Percentiles rank a stretch among this genome's conserved stretches.
phyloP scores from a whole-genome alignment of 495 filamentous ascomycete species.

The Daldinia decipiens region DNA sequence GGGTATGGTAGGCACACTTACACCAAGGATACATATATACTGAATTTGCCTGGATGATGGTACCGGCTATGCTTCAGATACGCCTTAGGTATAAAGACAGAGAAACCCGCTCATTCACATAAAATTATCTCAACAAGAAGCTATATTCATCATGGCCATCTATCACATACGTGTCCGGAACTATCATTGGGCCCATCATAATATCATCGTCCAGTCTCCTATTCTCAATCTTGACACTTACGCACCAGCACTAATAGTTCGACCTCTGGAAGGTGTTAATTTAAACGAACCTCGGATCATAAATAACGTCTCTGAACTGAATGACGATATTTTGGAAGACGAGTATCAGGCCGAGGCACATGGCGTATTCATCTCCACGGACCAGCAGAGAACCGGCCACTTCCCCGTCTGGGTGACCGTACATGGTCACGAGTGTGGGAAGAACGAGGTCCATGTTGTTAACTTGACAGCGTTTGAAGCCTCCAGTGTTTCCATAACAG shows the following conservation, averaged over 20 bases:
- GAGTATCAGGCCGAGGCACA: constrained; percentile 40
- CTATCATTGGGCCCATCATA: constrained; percentile 40
- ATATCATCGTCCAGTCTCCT: constrained; percentile 33
- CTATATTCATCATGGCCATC: constrained; percentile 15
- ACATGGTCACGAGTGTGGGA: constrained; percentile 8
- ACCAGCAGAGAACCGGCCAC: constrained; percentile 2
- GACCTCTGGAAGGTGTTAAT: constrained; percentile 31
- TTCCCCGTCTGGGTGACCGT: constrained; percentile 43
- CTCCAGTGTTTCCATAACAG: constrained; percentile 26
- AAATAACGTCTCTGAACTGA: constrained; percentile 10
- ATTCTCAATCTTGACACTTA: constrained; percentile 14
- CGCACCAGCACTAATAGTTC: constrained; percentile 16
- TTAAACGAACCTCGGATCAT: constrained; percentile 37
- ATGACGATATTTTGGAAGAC: constrained; percentile 23
- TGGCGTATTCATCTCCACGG: constrained; percentile 42
- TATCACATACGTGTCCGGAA: constrained; percentile 32
- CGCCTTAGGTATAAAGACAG: not conserved
- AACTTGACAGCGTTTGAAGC: constrained; percentile 44
- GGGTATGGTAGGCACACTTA: not conserved
- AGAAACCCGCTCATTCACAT: not conserved
- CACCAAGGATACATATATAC: not conserved
- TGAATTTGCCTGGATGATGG: not conserved
- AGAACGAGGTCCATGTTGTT: constrained; percentile 38
- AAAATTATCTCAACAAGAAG: not conserved
- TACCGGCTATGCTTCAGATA: not conserved